Evolutionary conservation across 2,329 filamentous ascomycete species (phyloP), one percentile per base, ranked within the genome.

Genomic region (Aspergillus sclerotialis): DNA sequence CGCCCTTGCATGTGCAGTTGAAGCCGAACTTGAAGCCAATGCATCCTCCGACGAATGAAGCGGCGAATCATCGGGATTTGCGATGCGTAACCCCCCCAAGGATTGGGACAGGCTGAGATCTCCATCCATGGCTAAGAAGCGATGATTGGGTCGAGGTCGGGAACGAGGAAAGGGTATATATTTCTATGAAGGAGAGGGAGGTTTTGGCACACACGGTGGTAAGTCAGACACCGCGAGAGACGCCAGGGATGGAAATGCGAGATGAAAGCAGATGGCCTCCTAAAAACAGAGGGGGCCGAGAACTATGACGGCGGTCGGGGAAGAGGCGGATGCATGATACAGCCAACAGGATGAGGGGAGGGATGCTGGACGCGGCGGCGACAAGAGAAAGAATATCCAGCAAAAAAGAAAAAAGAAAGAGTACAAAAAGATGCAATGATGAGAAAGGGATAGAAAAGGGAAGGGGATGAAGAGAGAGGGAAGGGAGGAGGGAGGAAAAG

Each of bases 21-120:
- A 44, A 18, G 27, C 37, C 36, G 37, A 48, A 38, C 40, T 40
- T n/a, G 49, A 40, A 28, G 45, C 46, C n/a, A 39, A 33, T 38
- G 56, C 45, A 40, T 58, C 57, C 36, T 64, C 56, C 17, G 58
- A 53, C 29, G 52, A 56, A 42, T 56, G 53, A 35, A 61, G 46
- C 41, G 69, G 68, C 41, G 76, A 73, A 66, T 92, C 80, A 67
- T 95, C 89, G 36, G 90, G 90, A 63, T 96, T 98, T 53, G 92
- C 90, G 63, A 98, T 96, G 61, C 90, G 86, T 64, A 98, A 72
- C 54, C 90, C 90, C 56, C 92, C 92, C 55, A 96, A 75, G 56
- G 87, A 86, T 68, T 89, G 84, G 57, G 88, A 92, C 48, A 96
- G 78, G 65, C 85, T 94, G 60, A 94, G 69, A 70, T 94, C 88